These are phyloP conservation scores for Naganishia kalamii DNA, from an alignment of 768 basidiomycete genomes.

Conservation along the genomic window DNA sequence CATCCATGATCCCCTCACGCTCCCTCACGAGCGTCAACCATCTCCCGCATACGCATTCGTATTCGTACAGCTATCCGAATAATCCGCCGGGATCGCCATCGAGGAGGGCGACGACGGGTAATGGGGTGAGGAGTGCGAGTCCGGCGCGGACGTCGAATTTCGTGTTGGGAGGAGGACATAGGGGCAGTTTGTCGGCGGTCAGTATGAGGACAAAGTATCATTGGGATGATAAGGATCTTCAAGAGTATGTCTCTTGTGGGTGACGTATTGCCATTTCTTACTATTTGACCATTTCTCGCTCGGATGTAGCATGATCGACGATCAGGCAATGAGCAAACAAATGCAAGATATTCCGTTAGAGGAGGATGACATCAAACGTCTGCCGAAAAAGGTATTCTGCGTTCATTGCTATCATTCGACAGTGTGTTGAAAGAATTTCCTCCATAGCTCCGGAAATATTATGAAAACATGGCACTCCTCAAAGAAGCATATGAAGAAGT, in stretches of 20 bases:
- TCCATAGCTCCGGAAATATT: conserved; percentile 36
- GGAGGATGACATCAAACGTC: conserved; percentile 36
- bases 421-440: background rate
- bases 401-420: background rate
- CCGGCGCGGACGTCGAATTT: background rate
- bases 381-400: conserved; percentile 33
- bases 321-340: background rate
- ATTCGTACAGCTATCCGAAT: background rate
- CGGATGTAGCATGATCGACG: conserved; percentile 13
- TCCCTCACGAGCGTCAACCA: conserved; percentile 2
- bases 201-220: background rate
- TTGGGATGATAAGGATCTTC: conserved; percentile 14
- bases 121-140: background rate
- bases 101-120: background rate
- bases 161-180: background rate
- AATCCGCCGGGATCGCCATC: background rate
- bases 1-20: background rate
- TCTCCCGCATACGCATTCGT: background rate
- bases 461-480: conserved; percentile 35
- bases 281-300: background rate
- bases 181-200: background rate
- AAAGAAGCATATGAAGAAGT: conserved; percentile 40
- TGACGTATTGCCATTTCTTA: background rate
- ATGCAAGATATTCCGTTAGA: conserved; percentile 26
- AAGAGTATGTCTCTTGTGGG: conserved; percentile 3